phyloP scores from a whole-genome alignment of 208 protist genomes.

The Porcisia deanei region DNA sequence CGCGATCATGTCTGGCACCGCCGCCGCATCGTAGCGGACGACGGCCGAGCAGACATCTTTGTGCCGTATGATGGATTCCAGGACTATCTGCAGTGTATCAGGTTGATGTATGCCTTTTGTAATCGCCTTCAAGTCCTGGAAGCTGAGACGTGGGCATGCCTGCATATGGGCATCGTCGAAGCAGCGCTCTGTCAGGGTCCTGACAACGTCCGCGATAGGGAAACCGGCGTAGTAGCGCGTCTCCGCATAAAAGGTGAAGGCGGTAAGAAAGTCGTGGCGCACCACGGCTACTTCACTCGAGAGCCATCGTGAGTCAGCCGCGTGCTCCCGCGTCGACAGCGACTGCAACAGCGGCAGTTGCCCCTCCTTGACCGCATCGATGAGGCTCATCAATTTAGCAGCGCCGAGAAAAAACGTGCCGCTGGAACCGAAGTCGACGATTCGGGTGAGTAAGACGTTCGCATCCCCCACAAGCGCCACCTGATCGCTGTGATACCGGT shows the following conservation, averaged over 20 bases:
- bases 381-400: slow-evolving; percentile 53
- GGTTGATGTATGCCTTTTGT: slow-evolving; percentile 67
- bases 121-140: slow-evolving; percentile 66
- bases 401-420: slow-evolving; percentile 61
- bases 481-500: slow-evolving; percentile 79
- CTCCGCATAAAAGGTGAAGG: slow-evolving; percentile 69
- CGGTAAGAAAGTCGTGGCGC: slow-evolving; percentile 54
- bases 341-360: slow-evolving; percentile 43
- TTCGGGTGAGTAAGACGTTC: slow-evolving; percentile 62
- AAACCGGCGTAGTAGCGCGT: slow-evolving; percentile 79
- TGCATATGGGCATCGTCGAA: slow-evolving; percentile 40
- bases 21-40: slow-evolving; percentile 28
- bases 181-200: slow-evolving; percentile 36
- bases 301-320: background rate
- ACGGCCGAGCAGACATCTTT: slow-evolving; percentile 34
- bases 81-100: slow-evolving; percentile 53
- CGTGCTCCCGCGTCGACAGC: background rate
- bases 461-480: slow-evolving; percentile 66
- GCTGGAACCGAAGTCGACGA: slow-evolving; percentile 54
- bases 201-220: slow-evolving; percentile 44
- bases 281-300: slow-evolving; percentile 34
- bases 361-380: slow-evolving; percentile 62
- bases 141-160: slow-evolving; percentile 30
- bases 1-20: slow-evolving; percentile 39
- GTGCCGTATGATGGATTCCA: slow-evolving; percentile 48